Conservation (phyloP, 2,329 filamentous ascomycete species). For the Lomentospora prolificans region DNA sequence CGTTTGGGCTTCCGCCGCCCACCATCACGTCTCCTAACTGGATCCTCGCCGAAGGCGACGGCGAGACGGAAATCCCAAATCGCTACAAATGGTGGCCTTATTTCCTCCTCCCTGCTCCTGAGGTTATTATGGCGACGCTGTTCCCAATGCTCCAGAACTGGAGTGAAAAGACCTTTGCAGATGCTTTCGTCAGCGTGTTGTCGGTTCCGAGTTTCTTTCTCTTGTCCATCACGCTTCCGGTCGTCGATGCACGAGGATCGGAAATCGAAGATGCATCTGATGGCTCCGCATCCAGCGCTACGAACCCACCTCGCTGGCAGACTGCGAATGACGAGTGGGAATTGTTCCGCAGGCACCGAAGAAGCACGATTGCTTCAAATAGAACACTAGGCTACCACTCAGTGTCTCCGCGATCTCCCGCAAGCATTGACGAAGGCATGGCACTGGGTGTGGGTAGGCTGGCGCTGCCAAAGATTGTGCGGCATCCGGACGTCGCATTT, state of each 20-base stretch:
- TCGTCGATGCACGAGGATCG: conserved; percentile 55
- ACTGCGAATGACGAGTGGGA: conserved; percentile 38
- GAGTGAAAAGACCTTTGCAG: conserved; percentile 73
- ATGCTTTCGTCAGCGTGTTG: conserved; percentile 69
- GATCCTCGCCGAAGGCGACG: conserved; percentile 2
- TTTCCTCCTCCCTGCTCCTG: conserved; percentile 58
- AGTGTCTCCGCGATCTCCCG: not conserved
- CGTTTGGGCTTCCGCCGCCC: not conserved
- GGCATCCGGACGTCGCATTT: not conserved
- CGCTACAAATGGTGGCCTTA: conserved; percentile 71
- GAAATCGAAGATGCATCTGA: not conserved
- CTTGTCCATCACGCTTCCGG: conserved; percentile 80
- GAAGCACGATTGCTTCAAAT: conserved; percentile 13
- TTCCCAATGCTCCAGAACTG: conserved; percentile 84
- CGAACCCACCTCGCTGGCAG: not conserved
- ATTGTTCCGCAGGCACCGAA: conserved; percentile 42
- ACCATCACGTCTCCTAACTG: conserved; percentile 7
- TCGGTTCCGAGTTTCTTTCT: conserved; percentile 87
- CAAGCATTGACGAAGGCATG: not conserved
- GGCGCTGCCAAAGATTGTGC: not conserved
- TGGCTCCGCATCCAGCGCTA: not conserved
- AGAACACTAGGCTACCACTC: not conserved
- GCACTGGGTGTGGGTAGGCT: not conserved
- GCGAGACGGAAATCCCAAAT: not conserved
- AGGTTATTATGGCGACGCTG: conserved; percentile 60